Evolutionary conservation across 1,139 yeast species (phyloP), one percentile per base, ranked within the genome.

Genomic region (Lodderomyces pseudojiufengensis): DNA sequence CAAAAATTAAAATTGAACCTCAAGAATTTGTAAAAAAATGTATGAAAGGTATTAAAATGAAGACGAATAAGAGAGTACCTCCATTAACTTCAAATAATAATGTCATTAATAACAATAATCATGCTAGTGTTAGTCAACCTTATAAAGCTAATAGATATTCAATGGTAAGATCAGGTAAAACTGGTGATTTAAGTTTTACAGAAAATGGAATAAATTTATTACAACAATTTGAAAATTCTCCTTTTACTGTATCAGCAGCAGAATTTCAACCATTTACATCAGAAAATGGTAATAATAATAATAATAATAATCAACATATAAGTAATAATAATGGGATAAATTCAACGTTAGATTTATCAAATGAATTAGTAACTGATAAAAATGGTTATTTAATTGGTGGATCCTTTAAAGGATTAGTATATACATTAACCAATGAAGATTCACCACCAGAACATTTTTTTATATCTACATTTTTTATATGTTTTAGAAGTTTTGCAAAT

Each of bases 391-490:
- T 87, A 25, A 59, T 84, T 31, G 95, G 95, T 4, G 90, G 90
- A 1, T 81, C 95, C 0, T 77, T 87, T 49, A 78, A 80, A 48
- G 90, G 90, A 0, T 65, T 87, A 39, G 78, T 88, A 3, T 76
- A 71, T 49, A 66, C 85, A 16, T 60, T 87, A 36, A 86, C 95
- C 0, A 82, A 84, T 54, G 95, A 85, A 52, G 59, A 60, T 20
- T 68, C 78, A 3, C 84, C 88, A 3, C 81, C 80, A 5, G 87
- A 81, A 44, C 78, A 79, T 39, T 78, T 81, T 48, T 78, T 84
- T 45, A 71, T 78, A 4, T 77, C 94, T 0, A 78, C 95, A 0
- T 87, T 90, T 54, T 80, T 88, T 61, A 68, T 87, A 37, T 83
- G 92, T 30, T 90, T 85, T 61, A 71, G 94, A 49, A 73, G 79